phyloP scores from a whole-genome alignment of 176 grass and related monocot species.

The Tuctoria greenei region DNA sequence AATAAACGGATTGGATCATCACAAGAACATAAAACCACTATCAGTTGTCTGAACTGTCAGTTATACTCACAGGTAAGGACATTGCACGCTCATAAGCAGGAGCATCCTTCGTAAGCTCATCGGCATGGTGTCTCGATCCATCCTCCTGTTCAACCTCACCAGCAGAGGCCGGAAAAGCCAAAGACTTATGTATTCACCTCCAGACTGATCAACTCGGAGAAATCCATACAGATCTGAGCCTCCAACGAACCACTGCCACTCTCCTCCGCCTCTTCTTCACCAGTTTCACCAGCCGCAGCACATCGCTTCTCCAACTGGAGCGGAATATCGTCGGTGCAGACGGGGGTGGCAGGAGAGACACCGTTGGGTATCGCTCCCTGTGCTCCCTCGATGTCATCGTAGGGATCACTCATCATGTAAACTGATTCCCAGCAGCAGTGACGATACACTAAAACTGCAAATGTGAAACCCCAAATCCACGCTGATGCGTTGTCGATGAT shows the following conservation, averaged over 20 bases:
- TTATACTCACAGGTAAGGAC: conserved; percentile 54
- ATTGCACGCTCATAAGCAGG: conserved; percentile 42
- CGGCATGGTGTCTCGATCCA: not conserved
- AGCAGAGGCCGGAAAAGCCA: conserved; percentile 29
- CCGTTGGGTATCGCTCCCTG: not conserved
- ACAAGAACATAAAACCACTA: not conserved
- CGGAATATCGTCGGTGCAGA: fast-evolving
- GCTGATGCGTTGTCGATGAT: too few relatives aligned
- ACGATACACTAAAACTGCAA: too few relatives aligned
- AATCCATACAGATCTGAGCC: not conserved
- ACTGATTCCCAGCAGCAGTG: too few relatives aligned
- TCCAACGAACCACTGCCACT: not conserved
- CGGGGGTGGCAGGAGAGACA: not conserved
- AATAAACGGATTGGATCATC: not conserved
- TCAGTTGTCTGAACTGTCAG: not conserved
- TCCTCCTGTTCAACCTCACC: conserved; percentile 7
- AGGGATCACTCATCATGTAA: too few relatives aligned
- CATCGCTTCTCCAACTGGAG: not conserved
- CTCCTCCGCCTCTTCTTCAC: not conserved
- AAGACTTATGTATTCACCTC: conserved; percentile 37
- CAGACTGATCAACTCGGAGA: not conserved
- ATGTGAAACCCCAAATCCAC: too few relatives aligned
- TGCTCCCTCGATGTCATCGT: too few relatives aligned
- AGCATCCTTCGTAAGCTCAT: not conserved
- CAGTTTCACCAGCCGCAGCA: too few relatives aligned